phyloP scores from a whole-genome alignment of 2,329 filamentous ascomycete genomes.

The Sarocladiaceae sp. region DNA sequence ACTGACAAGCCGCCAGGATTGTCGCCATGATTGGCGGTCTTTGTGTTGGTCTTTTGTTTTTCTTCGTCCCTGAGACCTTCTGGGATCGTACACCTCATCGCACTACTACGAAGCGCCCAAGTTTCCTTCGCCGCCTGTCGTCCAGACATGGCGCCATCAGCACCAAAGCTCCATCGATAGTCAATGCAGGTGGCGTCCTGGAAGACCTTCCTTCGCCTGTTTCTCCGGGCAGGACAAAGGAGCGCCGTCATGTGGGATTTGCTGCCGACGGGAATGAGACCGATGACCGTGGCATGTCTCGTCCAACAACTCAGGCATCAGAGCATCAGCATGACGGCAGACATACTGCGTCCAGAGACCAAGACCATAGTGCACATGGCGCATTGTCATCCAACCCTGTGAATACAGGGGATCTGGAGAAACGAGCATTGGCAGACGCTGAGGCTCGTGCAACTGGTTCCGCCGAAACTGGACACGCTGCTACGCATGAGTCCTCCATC shows the following conservation, averaged over 20 bases:
- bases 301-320: too few species aligned
- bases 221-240: not conserved
- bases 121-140: constrained; percentile 44
- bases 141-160: constrained; percentile 29
- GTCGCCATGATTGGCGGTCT: constrained; percentile 76
- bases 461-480: too few species aligned
- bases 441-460: not conserved
- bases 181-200: not conserved
- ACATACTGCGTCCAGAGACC: not conserved
- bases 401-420: not conserved
- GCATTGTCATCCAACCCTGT: not conserved
- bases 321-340: not conserved
- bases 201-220: not conserved
- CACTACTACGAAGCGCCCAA: constrained; percentile 36
- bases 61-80: constrained; percentile 93
- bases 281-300: too few species aligned
- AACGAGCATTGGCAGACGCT: not conserved
- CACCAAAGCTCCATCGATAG: constrained; percentile 8
- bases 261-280: not conserved
- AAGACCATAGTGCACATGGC: not conserved
- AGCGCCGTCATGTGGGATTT: not conserved
- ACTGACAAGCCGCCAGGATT: constrained; percentile 49
- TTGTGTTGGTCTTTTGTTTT: constrained; percentile 68
- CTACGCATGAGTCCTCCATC: not conserved
- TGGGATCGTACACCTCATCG: constrained; percentile 76